These are phyloP conservation scores for Cladophialophora exuberans DNA, from an alignment of 2,329 filamentous ascomycete species.

Conservation along the genomic window DNA sequence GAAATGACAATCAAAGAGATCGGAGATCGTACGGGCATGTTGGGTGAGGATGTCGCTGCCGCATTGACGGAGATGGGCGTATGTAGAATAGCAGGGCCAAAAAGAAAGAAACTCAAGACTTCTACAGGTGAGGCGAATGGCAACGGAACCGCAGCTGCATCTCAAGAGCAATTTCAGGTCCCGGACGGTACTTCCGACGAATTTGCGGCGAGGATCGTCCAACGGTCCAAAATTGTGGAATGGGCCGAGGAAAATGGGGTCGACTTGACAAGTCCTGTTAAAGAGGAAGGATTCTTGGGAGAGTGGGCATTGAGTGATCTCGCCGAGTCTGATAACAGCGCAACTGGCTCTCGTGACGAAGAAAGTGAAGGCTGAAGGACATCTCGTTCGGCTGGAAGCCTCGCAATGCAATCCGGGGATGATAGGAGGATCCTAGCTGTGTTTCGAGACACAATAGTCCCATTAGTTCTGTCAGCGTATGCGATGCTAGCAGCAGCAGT, in stretches of 20 bases:
- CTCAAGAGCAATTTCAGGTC: neutral
- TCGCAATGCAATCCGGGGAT: no score
- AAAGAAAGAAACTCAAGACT: constrained; percentile 54
- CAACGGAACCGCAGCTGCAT: constrained; percentile 43
- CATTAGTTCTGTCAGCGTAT: neutral
- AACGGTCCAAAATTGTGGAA: constrained; percentile 62
- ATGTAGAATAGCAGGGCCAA: constrained; percentile 51
- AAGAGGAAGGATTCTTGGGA: constrained; percentile 73
- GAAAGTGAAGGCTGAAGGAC: constrained; percentile 1
- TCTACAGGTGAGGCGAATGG: constrained; percentile 39
- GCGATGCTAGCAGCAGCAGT: neutral
- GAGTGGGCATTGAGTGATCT: constrained; percentile 56
- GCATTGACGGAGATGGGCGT: constrained; percentile 81
- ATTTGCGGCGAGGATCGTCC: constrained; percentile 50
- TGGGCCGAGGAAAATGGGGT: constrained; percentile 70
- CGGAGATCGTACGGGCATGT: constrained; percentile 79
- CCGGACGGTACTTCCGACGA: constrained; percentile 33
- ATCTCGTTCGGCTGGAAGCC: no score
- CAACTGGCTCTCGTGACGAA: constrained; percentile 9
- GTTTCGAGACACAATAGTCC: constrained; percentile 4
- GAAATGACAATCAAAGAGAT: constrained; percentile 70
- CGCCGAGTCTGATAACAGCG: constrained; percentile 23
- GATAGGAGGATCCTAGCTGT: neutral
- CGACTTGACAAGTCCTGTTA: constrained; percentile 67
- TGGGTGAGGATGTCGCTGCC: constrained; percentile 77